phyloP scores from a whole-genome alignment of 352 stramenopile species.

The Globisporangium echinulatum region DNA sequence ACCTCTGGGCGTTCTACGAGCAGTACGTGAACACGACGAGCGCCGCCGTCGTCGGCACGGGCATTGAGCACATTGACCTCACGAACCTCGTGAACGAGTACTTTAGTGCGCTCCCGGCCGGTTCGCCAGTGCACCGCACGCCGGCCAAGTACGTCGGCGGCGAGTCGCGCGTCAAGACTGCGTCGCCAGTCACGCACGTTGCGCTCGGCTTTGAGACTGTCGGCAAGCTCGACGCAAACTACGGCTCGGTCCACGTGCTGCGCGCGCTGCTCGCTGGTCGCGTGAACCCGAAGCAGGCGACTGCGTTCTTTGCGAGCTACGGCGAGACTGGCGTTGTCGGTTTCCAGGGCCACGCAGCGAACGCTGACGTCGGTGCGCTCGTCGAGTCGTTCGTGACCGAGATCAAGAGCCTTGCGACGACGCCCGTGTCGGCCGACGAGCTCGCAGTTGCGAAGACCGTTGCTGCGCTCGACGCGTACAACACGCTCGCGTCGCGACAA shows the following conservation, averaged over 20 bases:
- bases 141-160: conserved; percentile 69
- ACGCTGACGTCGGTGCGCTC: conserved; percentile 49
- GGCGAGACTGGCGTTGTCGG: conserved; percentile 56
- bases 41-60: conserved; percentile 54
- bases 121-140: conserved; percentile 15
- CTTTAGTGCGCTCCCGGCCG: conserved; percentile 42
- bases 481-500: conserved; percentile 34
- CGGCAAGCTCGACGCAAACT: conserved; percentile 33
- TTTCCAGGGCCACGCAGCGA: conserved; percentile 45
- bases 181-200: conserved; percentile 53
- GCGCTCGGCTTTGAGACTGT: conserved; percentile 63
- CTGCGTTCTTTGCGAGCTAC: conserved; percentile 59
- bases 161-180: conserved; percentile 69
- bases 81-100: conserved; percentile 55
- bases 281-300: conserved; percentile 56
- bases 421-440: conserved; percentile 57
- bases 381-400: conserved; percentile 63
- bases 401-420: conserved; percentile 67
- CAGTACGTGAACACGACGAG: conserved; percentile 62
- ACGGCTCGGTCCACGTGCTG: conserved; percentile 59
- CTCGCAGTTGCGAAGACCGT: conserved; percentile 68
- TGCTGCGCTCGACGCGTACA: conserved; percentile 36
- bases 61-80: conserved; percentile 56
- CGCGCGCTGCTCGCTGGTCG: conserved; percentile 51
- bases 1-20: conserved; percentile 52